These are phyloP conservation scores for Fraxinus ornus DNA, from an alignment of 305 asterid genomes.

Conservation along the genomic window DNA sequence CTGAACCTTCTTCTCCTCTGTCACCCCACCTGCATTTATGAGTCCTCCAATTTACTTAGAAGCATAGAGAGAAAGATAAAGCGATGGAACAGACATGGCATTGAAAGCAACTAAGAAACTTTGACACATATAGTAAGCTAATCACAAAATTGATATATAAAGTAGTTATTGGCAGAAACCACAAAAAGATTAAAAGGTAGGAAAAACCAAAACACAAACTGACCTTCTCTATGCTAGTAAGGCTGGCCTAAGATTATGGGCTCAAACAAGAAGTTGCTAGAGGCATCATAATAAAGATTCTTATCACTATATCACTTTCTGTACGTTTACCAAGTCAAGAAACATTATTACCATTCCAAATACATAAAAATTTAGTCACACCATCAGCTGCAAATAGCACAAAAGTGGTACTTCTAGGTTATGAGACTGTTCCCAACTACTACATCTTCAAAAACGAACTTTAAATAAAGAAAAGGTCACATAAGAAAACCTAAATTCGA, in stretches of 20 bases:
- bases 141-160: background rate
- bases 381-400: background rate
- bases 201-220: background rate
- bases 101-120: background rate
- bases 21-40: conserved; percentile 65
- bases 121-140: background rate
- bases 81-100: background rate
- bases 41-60: conserved; percentile 18
- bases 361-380: background rate
- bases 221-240: background rate
- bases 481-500: background rate
- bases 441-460: background rate
- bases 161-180: background rate
- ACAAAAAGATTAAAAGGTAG: background rate
- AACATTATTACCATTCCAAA: background rate
- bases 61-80: background rate
- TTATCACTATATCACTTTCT: background rate
- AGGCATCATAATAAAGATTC: background rate
- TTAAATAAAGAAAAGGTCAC: background rate
- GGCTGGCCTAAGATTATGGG: background rate
- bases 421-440: background rate
- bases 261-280: background rate
- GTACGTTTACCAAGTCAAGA: background rate
- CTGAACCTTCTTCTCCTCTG: conserved; percentile 56
- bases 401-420: background rate